Evolutionary conservation across 108 stramenopile genomes (phyloP), one percentile per base, ranked within the genome.

Genomic region (Hondaea fermentalgiana): DNA sequence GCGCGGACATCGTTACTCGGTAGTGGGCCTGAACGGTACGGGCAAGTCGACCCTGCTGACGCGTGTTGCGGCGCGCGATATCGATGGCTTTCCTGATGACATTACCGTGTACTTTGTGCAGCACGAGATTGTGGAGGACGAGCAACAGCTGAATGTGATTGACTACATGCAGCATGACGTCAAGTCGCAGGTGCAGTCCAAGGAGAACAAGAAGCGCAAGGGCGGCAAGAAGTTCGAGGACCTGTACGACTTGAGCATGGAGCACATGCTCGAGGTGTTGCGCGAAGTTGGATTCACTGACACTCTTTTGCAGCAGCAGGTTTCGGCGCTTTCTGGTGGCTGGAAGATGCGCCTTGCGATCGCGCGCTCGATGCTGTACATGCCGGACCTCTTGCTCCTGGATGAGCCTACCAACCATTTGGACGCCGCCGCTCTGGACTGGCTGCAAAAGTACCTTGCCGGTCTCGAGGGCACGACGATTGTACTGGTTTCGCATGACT

Each of bases 291-390:
- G 76, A 14, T 83, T 83, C 23, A 83, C 76, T 6, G 76, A 83
- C n/a, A 45, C 45, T 23, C 76, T 83, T 6, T 23, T 53, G 76
- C 49, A 23, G n/a, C 51, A 96, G 69, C 91, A 93, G 87, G 95
- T 94, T 10, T 91, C 88, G 21, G 93, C 93, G 14, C 91, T 99
- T 87, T 96, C 95, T 10, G 99, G 99, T 16, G 98, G 99, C 29
- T 99, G 98, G 98, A 97, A 97, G 91, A 98, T 99, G 98, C 98
- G 98, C 87, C 96, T 97, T 6, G 96, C 97, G 23, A 92, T 98
- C 42, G 97, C 96, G 72, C 92, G 95, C 29, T 89, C 97, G 58
- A 89, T 97, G 90, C 91, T 98, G 29, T 94, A 92, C 55, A 95
- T 95, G 89, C 96, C 97, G 87, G 97, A 98, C 90, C 94, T 98